phyloP scores from a whole-genome alignment of 2,329 filamentous ascomycete species.

The Alternaria atra region DNA sequence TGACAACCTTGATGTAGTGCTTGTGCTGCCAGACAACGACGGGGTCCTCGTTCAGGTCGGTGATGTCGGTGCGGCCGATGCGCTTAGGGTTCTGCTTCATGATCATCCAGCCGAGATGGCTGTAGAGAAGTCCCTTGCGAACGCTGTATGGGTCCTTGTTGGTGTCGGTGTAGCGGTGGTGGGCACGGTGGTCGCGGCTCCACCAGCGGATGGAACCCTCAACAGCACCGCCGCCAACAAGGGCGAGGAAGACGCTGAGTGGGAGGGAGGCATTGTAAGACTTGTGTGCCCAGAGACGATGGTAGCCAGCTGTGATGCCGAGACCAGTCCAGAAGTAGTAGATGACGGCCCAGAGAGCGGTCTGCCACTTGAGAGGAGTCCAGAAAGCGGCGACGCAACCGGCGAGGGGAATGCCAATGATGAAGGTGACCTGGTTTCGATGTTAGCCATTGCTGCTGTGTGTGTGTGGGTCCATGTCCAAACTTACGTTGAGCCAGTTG shows the following conservation, averaged over 20 bases:
- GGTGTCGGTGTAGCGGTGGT: slow-evolving; percentile 63
- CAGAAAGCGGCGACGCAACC: slow-evolving; percentile 81
- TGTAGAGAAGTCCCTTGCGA: slow-evolving; percentile 62
- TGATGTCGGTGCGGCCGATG: slow-evolving; percentile 61
- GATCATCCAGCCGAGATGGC: slow-evolving; percentile 63
- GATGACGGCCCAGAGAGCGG: slow-evolving; percentile 74
- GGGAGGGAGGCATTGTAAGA: slow-evolving; percentile 57
- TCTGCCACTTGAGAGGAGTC: slow-evolving; percentile 78
- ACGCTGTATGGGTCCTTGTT: slow-evolving; percentile 63
- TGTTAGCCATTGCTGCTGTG: slow-evolving; percentile 22
- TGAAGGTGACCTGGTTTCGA: slow-evolving; percentile 75
- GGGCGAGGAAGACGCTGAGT: slow-evolving; percentile 60
- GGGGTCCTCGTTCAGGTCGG: slow-evolving; percentile 61
- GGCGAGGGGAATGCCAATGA: slow-evolving; percentile 77
- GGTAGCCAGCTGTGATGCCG: slow-evolving; percentile 67
- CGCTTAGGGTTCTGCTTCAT: slow-evolving; percentile 65
- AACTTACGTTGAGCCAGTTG: slow-evolving; percentile 86
- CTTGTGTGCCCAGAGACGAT: slow-evolving; percentile 76
- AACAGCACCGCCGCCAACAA: slow-evolving; percentile 59
- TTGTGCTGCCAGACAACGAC: slow-evolving; percentile 62
- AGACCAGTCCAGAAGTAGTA: slow-evolving; percentile 89
- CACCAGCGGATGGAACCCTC: slow-evolving; percentile 63
- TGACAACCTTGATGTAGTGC: slow-evolving; percentile 59
- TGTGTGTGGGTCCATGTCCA: background rate
- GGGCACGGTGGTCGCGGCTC: slow-evolving; percentile 60